A percentile compares a stretch with the other conserved stretches of the same genome.
These are phyloP conservation scores for Rosa hybrid DNA, from an alignment of 331 rosid species.

Conservation along the genomic window DNA sequence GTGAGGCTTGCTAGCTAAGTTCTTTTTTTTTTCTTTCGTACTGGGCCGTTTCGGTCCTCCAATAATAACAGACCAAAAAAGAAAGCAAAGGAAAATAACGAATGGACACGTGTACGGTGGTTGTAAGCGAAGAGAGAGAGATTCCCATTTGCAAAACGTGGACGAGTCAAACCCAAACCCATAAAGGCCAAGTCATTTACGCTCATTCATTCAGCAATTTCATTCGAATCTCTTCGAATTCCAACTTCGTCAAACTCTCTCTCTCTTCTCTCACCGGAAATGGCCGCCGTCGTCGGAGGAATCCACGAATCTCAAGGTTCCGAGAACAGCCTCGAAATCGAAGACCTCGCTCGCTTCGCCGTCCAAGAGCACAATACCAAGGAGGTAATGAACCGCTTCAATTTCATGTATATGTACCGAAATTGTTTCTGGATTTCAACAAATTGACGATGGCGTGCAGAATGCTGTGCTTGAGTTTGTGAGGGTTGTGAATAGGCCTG, in stretches of 20 bases:
- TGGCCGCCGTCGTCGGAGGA: constrained; percentile 24
- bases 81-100: too few relatives aligned
- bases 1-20: too few relatives aligned
- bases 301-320: constrained; percentile 23
- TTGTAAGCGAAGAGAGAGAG: too few relatives aligned
- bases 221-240: too few relatives aligned
- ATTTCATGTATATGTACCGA: not conserved
- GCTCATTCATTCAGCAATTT: not conserved
- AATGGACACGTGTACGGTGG: not conserved
- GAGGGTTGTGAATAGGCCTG: constrained; percentile 40
- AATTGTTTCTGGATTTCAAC: not conserved
- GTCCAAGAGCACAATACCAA: constrained; percentile 57
- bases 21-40: too few relatives aligned
- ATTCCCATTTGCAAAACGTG: not conserved
- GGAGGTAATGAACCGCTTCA: constrained; percentile 29
- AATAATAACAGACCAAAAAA: too few relatives aligned
- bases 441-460: constrained; percentile 29
- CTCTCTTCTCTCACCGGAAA: too few relatives aligned
- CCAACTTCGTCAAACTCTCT: not conserved
- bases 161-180: not conserved
- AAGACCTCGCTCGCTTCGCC: constrained; percentile 54
- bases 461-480: constrained; percentile 57
- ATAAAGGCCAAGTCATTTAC: not conserved
- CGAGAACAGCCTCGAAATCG: constrained; percentile 39
- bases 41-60: too few relatives aligned